A percentile compares a stretch with the other conserved stretches of the same genome.
phyloP scores from a whole-genome alignment of 768 basidiomycete species.

The Dioszegia crocea region DNA sequence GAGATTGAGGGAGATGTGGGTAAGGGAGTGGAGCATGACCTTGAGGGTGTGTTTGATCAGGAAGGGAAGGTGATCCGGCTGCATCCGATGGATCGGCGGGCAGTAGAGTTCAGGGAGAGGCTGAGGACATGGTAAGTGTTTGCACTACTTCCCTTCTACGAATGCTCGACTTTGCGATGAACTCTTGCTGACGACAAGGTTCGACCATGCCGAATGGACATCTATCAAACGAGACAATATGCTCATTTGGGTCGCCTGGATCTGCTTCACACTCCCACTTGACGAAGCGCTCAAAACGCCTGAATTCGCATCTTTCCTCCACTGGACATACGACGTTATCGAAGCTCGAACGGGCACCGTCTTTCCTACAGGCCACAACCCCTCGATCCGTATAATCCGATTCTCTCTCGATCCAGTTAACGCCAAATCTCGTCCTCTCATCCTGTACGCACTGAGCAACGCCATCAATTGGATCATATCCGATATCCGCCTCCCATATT shows the following conservation, averaged over 20 bases:
- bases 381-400: slow-evolving; percentile 57
- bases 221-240: slow-evolving; percentile 63
- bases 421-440: slow-evolving; percentile 53
- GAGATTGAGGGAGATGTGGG: slow-evolving; percentile 32
- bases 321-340: slow-evolving; percentile 61
- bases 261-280: slow-evolving; percentile 66
- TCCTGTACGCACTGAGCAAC: slow-evolving; percentile 51
- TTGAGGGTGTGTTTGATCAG: slow-evolving; percentile 23
- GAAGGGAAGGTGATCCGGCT: slow-evolving; percentile 26
- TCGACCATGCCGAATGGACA: slow-evolving; percentile 69
- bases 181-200: slow-evolving; percentile 55
- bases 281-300: slow-evolving; percentile 57
- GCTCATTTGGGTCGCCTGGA: slow-evolving; percentile 76
- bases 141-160: not conserved
- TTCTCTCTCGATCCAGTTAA: slow-evolving; percentile 74
- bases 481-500: slow-evolving; percentile 31
- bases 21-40: slow-evolving; percentile 7
- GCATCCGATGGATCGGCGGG: slow-evolving; percentile 35
- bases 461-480: slow-evolving; percentile 29
- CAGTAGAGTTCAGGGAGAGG: slow-evolving; percentile 47
- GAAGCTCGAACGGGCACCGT: slow-evolving; percentile 67
- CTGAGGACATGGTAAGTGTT: slow-evolving; percentile 47
- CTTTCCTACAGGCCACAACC: slow-evolving; percentile 62
- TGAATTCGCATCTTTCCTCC: slow-evolving; percentile 55
- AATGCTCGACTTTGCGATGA: not conserved